A percentile compares a stretch with the other conserved stretches of the same genome.
phyloP scores from a whole-genome alignment of 116 monocot genomes.

The Thalassia testudinum region DNA sequence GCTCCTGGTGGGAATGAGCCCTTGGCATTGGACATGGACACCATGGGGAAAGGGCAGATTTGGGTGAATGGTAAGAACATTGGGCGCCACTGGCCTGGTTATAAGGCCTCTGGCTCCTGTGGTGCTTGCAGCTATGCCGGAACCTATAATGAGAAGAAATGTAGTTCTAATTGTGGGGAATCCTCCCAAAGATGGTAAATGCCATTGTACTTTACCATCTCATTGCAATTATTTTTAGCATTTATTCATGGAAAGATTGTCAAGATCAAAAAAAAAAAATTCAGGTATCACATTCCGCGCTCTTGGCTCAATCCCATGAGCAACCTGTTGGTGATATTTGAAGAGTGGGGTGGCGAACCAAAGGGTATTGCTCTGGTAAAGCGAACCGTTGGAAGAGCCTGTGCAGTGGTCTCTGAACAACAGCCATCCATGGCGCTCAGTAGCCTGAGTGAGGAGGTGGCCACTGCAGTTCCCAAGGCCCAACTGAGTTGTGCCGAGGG shows the following conservation, averaged over 20 bases:
- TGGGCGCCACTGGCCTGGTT: slow-evolving; percentile 65
- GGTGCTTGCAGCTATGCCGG: slow-evolving; percentile 54
- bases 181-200: slow-evolving; percentile 82
- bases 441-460: slow-evolving; percentile 5
- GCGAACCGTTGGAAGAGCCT: slow-evolving; percentile 44
- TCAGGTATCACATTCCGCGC: slow-evolving; percentile 91
- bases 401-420: slow-evolving; percentile 32
- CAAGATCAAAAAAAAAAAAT: not conserved
- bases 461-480: slow-evolving; percentile 11
- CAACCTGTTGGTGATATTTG: slow-evolving; percentile 78
- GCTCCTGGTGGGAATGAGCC: slow-evolving; percentile 56
- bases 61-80: slow-evolving; percentile 80
- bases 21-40: slow-evolving; percentile 57
- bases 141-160: slow-evolving; percentile 58
- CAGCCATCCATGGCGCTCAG: slow-evolving; percentile 28
- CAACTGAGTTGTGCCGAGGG: slow-evolving; percentile 26
- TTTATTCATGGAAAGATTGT: too few species aligned
- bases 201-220: too few species aligned
- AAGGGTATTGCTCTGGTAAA: slow-evolving; percentile 51
- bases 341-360: slow-evolving; percentile 92
- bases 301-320: slow-evolving; percentile 75
- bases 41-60: slow-evolving; percentile 74
- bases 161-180: slow-evolving; percentile 64
- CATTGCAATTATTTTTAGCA: too few species aligned
- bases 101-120: slow-evolving; percentile 31